Evolutionary conservation across 2,329 filamentous ascomycete species (phyloP).

Genomic region (Grosmannia clavigera): DNA sequence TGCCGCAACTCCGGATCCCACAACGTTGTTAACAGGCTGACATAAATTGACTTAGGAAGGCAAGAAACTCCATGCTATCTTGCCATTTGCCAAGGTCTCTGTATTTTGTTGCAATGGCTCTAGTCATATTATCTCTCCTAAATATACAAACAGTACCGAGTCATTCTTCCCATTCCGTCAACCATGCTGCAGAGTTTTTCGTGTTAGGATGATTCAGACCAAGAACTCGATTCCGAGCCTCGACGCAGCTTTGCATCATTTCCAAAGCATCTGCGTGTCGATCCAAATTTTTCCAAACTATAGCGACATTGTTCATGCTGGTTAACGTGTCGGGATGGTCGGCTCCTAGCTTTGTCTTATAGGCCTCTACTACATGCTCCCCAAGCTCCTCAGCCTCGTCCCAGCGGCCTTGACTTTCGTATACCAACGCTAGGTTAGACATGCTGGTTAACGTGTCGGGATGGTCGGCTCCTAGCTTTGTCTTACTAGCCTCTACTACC

Average conservation of each 20-base stretch:
- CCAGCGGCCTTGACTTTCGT: neutral
- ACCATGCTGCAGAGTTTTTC: neutral
- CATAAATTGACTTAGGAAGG: no score
- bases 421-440: neutral
- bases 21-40: no score
- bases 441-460: neutral
- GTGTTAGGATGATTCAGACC: neutral
- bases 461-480: neutral
- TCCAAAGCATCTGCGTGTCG: neutral
- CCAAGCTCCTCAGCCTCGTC: neutral
- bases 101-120: no score
- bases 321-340: neutral
- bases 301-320: neutral
- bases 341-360: neutral
- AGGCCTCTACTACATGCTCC: neutral
- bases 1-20: no score
- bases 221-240: neutral
- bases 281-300: neutral
- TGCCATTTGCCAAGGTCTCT: no score
- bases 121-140: no score
- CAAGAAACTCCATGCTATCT: no score
- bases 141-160: neutral
- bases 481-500: no score
- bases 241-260: neutral
- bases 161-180: neutral